A percentile compares a stretch with the other conserved stretches of the same genome.
Conservation (phyloP, 352 stramenopile genomes). For the Phytophthora aleatoria region DNA sequence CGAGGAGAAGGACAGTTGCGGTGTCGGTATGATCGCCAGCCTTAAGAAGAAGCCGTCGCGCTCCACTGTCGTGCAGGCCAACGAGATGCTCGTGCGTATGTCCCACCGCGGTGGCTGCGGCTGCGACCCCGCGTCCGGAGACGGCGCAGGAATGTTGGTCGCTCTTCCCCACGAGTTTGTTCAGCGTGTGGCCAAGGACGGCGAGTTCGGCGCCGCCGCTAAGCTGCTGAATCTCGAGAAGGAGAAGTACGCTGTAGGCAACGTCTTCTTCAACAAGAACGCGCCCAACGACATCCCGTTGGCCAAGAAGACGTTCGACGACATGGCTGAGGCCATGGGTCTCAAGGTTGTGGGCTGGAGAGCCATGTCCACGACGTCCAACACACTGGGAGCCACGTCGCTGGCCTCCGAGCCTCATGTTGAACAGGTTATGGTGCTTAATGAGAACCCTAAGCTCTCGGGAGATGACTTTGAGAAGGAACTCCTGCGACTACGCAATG, state of each 20-base stretch:
- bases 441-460: constrained; percentile 59
- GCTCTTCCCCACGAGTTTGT: constrained; percentile 96
- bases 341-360: constrained; percentile 94
- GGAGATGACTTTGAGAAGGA: constrained; percentile 94
- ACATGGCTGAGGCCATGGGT: constrained; percentile 85
- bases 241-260: constrained; percentile 93
- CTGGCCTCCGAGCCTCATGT: constrained; percentile 94
- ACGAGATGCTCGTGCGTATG: constrained; percentile 98
- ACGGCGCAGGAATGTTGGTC: constrained; percentile 95
- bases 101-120: constrained; percentile 94
- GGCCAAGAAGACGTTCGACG: constrained; percentile 90
- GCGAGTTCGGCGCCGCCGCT: constrained; percentile 63
- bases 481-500: constrained; percentile 57
- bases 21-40: constrained; percentile 95
- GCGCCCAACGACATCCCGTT: constrained; percentile 72
- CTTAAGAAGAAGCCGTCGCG: constrained; percentile 94
- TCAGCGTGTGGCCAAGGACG: constrained; percentile 74
- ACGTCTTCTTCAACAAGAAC: constrained; percentile 88
- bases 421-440: constrained; percentile 94
- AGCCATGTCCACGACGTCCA: constrained; percentile 93
- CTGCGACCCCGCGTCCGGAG: constrained; percentile 94
- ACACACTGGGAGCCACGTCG: constrained; percentile 92
- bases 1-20: constrained; percentile 84
- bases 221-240: constrained; percentile 45
- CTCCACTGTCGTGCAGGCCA: constrained; percentile 92